phyloP scores from a whole-genome alignment of 257 asterid genomes.

The Solanum pennellii region DNA sequence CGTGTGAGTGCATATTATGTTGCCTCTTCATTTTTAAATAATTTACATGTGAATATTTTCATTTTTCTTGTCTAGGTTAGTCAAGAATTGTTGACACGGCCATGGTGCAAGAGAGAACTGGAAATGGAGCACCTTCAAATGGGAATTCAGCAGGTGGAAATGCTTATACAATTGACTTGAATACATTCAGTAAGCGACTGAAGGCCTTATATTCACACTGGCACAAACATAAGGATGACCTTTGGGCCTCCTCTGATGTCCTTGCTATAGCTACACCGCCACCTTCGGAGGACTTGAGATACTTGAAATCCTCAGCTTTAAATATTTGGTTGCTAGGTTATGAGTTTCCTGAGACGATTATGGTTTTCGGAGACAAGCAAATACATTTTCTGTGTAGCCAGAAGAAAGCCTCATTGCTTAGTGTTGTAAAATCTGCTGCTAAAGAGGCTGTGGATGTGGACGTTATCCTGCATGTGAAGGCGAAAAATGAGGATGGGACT shows the following conservation, averaged over 20 bases:
- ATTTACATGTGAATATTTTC: neutral
- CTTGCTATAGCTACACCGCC: slow-evolving; percentile 46
- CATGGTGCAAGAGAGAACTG: neutral
- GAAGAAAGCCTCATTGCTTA: slow-evolving; percentile 9
- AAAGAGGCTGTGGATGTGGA: slow-evolving; percentile 7
- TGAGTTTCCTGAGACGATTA: slow-evolving; percentile 17
- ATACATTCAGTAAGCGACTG: slow-evolving; percentile 34
- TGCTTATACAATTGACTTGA: slow-evolving; percentile 32
- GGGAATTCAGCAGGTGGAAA: neutral
- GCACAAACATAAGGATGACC: slow-evolving; percentile 28
- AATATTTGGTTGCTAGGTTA: slow-evolving; percentile 15
- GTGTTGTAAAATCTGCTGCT: slow-evolving; percentile 7
- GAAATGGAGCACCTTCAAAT: neutral
- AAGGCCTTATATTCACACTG: slow-evolving; percentile 34
- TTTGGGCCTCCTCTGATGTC: slow-evolving; percentile 39
- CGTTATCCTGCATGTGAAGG: slow-evolving; percentile 12
- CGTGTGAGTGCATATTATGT: neutral
- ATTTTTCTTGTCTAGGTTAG: neutral
- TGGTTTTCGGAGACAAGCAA: slow-evolving; percentile 13
- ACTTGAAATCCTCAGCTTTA: slow-evolving; percentile 25
- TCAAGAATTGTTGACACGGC: neutral
- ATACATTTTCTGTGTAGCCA: slow-evolving; percentile 21
- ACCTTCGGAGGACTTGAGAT: slow-evolving; percentile 38
- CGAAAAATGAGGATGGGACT: slow-evolving; percentile 10
- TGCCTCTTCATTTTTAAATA: neutral